A percentile compares a stretch with the other conserved stretches of the same genome.
These are phyloP conservation scores for Tricholoma sp. DNA, from an alignment of 768 basidiomycete genomes.

Conservation along the genomic window DNA sequence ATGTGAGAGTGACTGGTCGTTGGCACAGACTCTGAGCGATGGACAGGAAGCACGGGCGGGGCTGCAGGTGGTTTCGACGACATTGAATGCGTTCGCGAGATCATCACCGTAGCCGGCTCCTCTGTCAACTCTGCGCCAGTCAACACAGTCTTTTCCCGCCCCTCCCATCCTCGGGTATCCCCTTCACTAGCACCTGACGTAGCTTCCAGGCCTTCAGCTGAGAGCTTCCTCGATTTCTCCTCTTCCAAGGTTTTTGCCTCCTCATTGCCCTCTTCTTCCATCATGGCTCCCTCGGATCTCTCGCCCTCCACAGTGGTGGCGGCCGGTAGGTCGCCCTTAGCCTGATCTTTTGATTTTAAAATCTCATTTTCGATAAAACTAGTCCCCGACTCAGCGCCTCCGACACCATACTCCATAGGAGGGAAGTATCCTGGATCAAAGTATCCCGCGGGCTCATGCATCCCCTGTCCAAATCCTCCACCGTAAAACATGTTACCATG, in stretches of 20 bases:
- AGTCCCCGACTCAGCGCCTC: constrained; percentile 9
- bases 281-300: background rate
- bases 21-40: constrained; percentile 1
- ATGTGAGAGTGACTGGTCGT: background rate
- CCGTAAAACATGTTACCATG: constrained; percentile 9
- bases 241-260: background rate
- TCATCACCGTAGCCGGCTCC: constrained; percentile 1
- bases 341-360: constrained; percentile 15
- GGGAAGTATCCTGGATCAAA: constrained; percentile 41
- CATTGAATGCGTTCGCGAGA: constrained; percentile 17
- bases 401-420: constrained; percentile 8
- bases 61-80: constrained; percentile 9
- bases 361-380: constrained; percentile 31
- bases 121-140: background rate
- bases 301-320: background rate
- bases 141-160: constrained; percentile 1
- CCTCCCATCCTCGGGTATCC: constrained; percentile 9
- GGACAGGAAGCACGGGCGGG: background rate
- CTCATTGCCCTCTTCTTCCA: constrained; percentile 1
- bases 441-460: constrained; percentile 35
- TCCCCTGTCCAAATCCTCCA: constrained; percentile 2
- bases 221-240: constrained; percentile 6
- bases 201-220: constrained; percentile 1
- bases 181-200: constrained; percentile 3
- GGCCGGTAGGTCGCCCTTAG: background rate